Percentiles rank a stretch among this genome's conserved stretches.
phyloP scores from a whole-genome alignment of 1,139 yeast genomes.

The Candida pseudocylindracea region DNA sequence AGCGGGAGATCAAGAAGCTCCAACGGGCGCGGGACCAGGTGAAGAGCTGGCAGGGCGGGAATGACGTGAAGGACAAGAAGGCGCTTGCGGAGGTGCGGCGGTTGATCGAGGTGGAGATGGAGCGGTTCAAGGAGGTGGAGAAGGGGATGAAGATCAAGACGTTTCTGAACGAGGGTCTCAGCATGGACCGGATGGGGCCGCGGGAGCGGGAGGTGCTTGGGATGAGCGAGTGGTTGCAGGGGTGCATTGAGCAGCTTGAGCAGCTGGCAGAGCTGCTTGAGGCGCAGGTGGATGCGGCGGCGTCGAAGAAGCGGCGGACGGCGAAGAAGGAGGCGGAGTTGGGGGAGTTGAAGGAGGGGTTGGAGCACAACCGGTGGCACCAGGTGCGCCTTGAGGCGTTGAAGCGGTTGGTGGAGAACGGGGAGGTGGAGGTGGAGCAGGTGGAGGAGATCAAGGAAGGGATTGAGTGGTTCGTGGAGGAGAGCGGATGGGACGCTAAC shows the following conservation, averaged over 20 bases:
- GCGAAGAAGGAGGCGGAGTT: conserved; percentile 20
- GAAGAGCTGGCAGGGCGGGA: conserved; percentile 34
- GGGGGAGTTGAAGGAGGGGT: conserved; percentile 13
- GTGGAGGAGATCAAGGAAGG: conserved; percentile 74
- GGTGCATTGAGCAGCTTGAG: conserved; percentile 65
- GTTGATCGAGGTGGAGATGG: conserved; percentile 70
- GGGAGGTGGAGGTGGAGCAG: conserved; percentile 60
- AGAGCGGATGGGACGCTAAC: conserved; percentile 54
- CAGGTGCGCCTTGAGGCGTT: background rate
- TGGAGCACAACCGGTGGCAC: background rate
- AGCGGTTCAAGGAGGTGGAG: conserved; percentile 86
- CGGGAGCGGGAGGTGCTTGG: conserved; percentile 26
- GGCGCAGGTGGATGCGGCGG: conserved; percentile 44
- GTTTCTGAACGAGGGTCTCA: conserved; percentile 83
- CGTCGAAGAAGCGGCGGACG: conserved; percentile 27
- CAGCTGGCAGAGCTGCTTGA: conserved; percentile 21
- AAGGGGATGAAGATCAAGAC: conserved; percentile 91
- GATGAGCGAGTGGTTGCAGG: conserved; percentile 61
- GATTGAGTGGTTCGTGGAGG: conserved; percentile 82
- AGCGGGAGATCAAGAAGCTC: conserved; percentile 5
- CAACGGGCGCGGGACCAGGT: conserved; percentile 5
- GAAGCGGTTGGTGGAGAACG: conserved; percentile 28
- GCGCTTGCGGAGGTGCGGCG: conserved; percentile 58
- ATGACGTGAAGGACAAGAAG: conserved; percentile 57
- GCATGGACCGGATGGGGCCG: conserved; percentile 18